phyloP scores from a whole-genome alignment of 257 asterid species.

The Fraxinus pennsylvanica region DNA sequence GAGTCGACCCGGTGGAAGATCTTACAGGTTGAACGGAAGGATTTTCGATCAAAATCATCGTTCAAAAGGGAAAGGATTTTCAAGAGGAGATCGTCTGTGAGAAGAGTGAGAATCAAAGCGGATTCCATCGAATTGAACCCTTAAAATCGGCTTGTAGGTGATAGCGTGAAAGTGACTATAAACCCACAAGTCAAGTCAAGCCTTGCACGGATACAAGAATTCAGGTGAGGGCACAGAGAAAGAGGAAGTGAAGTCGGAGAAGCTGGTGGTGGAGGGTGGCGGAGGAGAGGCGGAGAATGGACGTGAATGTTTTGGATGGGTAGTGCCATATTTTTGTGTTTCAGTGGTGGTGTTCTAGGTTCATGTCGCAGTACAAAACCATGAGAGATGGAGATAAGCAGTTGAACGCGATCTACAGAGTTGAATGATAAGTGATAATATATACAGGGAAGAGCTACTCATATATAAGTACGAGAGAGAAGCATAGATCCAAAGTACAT shows the following conservation, averaged over 20 bases:
- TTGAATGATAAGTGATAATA: constrained; percentile 29
- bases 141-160: not conserved
- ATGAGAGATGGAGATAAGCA: constrained; percentile 21
- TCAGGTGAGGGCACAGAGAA: constrained; percentile 50
- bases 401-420: not conserved
- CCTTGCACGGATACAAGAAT: not conserved
- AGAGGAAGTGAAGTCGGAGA: constrained; percentile 38
- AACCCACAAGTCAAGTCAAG: not conserved
- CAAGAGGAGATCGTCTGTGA: constrained; percentile 55
- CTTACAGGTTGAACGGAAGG: constrained; percentile 62
- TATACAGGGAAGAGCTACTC: not conserved
- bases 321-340: not conserved
- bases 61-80: constrained; percentile 38
- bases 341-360: constrained; percentile 2
- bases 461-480: constrained; percentile 20
- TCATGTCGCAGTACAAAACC: not conserved
- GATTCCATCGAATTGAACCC: constrained; percentile 27
- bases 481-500: not conserved
- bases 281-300: constrained; percentile 25
- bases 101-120: constrained; percentile 29
- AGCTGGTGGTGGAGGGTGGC: constrained; percentile 31
- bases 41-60: constrained; percentile 49
- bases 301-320: constrained; percentile 6
- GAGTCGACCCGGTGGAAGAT: constrained; percentile 53
- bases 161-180: not conserved